Percentiles rank a stretch among this genome's conserved stretches.
These are phyloP conservation scores for Earliella scabrosa DNA, from an alignment of 1,284 basidiomycete species.

Conservation along the genomic window DNA sequence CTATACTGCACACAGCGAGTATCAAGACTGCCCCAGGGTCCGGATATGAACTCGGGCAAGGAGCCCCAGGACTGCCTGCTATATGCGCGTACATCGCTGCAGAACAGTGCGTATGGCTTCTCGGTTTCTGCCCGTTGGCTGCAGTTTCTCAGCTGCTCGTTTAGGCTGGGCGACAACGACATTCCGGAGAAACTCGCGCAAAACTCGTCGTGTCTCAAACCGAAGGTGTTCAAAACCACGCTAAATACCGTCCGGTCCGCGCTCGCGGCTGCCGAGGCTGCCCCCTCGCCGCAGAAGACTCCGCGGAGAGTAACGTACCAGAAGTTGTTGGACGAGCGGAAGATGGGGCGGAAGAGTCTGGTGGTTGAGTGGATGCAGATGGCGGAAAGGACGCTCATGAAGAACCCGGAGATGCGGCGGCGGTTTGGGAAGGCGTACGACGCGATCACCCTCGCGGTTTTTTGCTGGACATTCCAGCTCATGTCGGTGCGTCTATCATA, in stretches of 20 bases:
- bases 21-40: slow-evolving; percentile 39
- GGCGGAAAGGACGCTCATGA: slow-evolving; percentile 26
- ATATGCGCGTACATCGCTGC: slow-evolving; percentile 43
- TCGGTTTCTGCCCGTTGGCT: too few relatives aligned
- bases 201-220: slow-evolving; percentile 38
- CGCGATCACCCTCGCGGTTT: slow-evolving; percentile 28
- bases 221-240: slow-evolving; percentile 34
- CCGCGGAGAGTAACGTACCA: slow-evolving; percentile 19
- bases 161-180: slow-evolving; percentile 38
- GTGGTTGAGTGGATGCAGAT: slow-evolving; percentile 27
- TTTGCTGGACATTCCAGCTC: slow-evolving; percentile 27
- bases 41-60: slow-evolving; percentile 38
- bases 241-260: slow-evolving; percentile 34
- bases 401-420: slow-evolving; percentile 23
- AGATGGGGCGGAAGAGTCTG: slow-evolving; percentile 19
- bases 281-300: not conserved
- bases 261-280: slow-evolving; percentile 19
- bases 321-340: slow-evolving; percentile 16
- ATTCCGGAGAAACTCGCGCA: slow-evolving; percentile 38
- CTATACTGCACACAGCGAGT: slow-evolving; percentile 30
- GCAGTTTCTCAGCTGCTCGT: not conserved
- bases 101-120: slow-evolving; percentile 33
- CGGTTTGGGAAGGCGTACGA: slow-evolving; percentile 22
- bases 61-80: slow-evolving; percentile 35
- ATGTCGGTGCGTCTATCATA: slow-evolving; percentile 18